A percentile compares a stretch with the other conserved stretches of the same genome.
Evolutionary conservation across 2,329 filamentous ascomycete species (phyloP).

Genomic region (Atkinsonella texensis): DNA sequence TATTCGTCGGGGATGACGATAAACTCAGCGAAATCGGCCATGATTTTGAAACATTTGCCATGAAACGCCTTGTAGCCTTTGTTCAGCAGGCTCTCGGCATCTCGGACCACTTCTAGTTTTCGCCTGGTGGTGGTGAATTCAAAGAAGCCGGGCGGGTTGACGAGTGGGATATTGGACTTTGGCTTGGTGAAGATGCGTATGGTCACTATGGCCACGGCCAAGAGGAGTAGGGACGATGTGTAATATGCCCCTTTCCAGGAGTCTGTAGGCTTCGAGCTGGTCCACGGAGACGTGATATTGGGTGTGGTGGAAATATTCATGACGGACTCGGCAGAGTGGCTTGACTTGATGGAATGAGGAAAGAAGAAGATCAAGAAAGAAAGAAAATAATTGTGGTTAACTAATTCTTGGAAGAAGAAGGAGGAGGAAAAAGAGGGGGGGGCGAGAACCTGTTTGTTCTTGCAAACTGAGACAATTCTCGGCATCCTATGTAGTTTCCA

Average conservation of each 20-base stretch:
- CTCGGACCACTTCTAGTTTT: neutral
- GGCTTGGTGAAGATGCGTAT: neutral
- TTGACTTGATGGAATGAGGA: neutral
- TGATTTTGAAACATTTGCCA: neutral
- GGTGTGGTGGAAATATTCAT: neutral
- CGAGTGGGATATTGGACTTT: neutral
- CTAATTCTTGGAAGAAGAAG: too few relatives aligned
- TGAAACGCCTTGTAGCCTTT: neutral
- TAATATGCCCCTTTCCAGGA: neutral
- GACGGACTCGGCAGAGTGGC: neutral
- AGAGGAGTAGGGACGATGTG: neutral
- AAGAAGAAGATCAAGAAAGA: neutral
- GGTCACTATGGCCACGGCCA: neutral
- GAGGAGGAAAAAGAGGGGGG: too few relatives aligned
- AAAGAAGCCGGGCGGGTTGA: slow-evolving; percentile 1
- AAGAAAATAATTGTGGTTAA: neutral
- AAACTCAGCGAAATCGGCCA: neutral
- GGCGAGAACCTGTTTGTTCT: too few relatives aligned
- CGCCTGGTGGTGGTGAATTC: neutral
- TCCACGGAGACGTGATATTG: neutral
- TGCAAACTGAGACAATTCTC: too few relatives aligned
- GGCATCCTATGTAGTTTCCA: too few relatives aligned
- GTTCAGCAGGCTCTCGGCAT: neutral
- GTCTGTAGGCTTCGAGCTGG: neutral
- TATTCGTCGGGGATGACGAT: neutral